Base-by-base conservation (phyloP, 768 basidiomycete species). In the Mycena kentingensis region DNA sequence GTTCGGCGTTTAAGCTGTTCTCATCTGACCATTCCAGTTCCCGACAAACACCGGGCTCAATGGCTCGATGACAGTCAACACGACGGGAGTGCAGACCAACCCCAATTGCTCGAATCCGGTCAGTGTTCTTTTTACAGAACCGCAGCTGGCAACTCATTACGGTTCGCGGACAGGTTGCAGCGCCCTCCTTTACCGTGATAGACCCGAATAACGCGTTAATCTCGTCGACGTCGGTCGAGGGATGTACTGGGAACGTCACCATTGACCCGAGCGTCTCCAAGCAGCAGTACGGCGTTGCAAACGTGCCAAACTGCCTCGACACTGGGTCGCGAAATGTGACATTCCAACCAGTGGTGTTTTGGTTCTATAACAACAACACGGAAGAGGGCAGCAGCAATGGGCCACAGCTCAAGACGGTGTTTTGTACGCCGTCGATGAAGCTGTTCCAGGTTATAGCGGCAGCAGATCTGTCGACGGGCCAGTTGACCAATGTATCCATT, bases 321-420 rank as follows among this genome's bases (percentile, higher is more conserved):
- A 51, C 60, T 21, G 26, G 61, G 2, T 36, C 37, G 18, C 42
- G 66, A n/a, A 60, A 65, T 34, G 46, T 65, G 21, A 55, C 60
- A 18, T 75, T 76, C 52, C 67, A 68, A 35, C 79, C 79, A 0
- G 77, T 79, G 29, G 63, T 80, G 32, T 80, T 80, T 53, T 80
- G 79, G 78, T 79, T 71, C 52, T 80, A 66, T 56, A 62, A 72
- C 36, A 39, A 39, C 18, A 34, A 46, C n/a, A n/a, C n/a, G n/a
- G n/a, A n/a, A n/a, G n/a, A n/a, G 18, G 43, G 39, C 22, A 61
- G 65, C 42, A 36, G 51, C 43, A 51, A 52, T 24, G 64, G 39
- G 24, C 54, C 61, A 4, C 64, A 71, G 48, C 69, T 67, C 15
- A 58, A 62, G 15, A 70, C 68, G 4, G 68, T 77, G 8, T 76